Evolutionary conservation across 176 grass and related monocot genomes (phyloP), one percentile per base, ranked within the genome.

Genomic region (Pharus latifolius): DNA sequence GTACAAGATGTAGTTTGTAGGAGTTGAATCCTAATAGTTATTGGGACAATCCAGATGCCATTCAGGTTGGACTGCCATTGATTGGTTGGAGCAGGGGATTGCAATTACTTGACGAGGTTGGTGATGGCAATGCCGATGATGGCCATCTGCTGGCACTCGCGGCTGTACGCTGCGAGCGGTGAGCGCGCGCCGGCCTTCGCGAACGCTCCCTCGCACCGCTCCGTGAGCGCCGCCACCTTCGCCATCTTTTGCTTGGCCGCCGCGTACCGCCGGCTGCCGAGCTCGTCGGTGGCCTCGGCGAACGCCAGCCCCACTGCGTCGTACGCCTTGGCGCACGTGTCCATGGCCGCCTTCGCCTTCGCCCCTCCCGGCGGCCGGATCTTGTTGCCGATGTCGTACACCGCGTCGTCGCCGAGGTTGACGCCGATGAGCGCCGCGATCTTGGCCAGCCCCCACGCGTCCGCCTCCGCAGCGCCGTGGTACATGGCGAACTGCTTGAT

Each of bases 341-440:
- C 60, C 49, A 70, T 51, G 17, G 77, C 77, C 31, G 31, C 64
- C 57, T 66, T 33, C 18, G 16, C 67, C 41, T 35, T 47, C 5
- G 20, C 49, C 32, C 57, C 54, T 25, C 54, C 24, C 68, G 74
- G 11, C 26, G 78, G 60, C 22, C 46, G 23, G 78, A 80, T 24
- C 68, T 61, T 56, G 49, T 75, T 3, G 25, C 11, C 23, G 40
- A 85, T 41, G 48, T 70, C 82, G 69, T 29, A 84, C 44, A 25
- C 55, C 60, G 75, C 82, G 75, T 77, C 74, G 56, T 62, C 68
- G 52, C 4, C 41, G 18, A 84, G 67, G 74, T 26, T 78, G 26
- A 84, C 69, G 68, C 82, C 75, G 82, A 79, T 35, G 34, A 84
- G 75, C 52, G 69, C 75, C 1, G 75, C 82, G 14, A 56, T 33